These are phyloP conservation scores for Cajanus cajan DNA, from an alignment of 306 rosid species.

Conservation along the genomic window DNA sequence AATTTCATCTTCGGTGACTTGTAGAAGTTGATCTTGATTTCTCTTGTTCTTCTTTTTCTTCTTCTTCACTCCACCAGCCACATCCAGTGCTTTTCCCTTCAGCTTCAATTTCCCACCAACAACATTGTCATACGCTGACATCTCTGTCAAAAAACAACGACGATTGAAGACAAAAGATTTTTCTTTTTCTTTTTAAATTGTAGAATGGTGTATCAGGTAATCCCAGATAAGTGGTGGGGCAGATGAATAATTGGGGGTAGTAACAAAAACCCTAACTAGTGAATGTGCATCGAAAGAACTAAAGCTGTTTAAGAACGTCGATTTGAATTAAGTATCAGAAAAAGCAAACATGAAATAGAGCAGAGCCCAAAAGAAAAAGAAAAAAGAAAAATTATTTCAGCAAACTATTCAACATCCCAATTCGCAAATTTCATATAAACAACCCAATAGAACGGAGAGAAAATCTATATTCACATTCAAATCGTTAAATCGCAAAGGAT, in stretches of 20 bases:
- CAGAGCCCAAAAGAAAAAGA: too few relatives aligned
- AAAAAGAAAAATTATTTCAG: neutral
- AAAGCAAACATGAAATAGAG: neutral
- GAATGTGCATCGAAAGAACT: neutral
- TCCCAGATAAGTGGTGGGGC: neutral
- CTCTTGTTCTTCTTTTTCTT: slow-evolving; percentile 83
- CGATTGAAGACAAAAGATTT: neutral
- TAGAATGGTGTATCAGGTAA: neutral
- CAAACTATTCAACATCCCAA: neutral
- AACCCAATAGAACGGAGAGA: neutral
- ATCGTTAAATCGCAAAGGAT: neutral
- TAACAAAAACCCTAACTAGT: slow-evolving; percentile 26
- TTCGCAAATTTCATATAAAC: neutral
- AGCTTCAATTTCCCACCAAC: slow-evolving; percentile 93
- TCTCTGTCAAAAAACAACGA: neutral
- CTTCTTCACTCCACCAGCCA: slow-evolving; percentile 86
- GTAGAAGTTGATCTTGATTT: slow-evolving; percentile 51
- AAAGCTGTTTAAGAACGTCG: neutral
- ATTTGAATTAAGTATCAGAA: neutral
- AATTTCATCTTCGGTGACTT: slow-evolving; percentile 50
- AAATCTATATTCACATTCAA: neutral
- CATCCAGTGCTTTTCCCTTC: slow-evolving; percentile 99
- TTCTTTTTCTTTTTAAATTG: neutral
- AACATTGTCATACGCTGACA: slow-evolving; percentile 83
- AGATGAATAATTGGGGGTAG: neutral